These are phyloP conservation scores for Sphagnum fallax DNA, from an alignment of 228 moss, liverwort and hornwort genomes.

Conservation along the genomic window DNA sequence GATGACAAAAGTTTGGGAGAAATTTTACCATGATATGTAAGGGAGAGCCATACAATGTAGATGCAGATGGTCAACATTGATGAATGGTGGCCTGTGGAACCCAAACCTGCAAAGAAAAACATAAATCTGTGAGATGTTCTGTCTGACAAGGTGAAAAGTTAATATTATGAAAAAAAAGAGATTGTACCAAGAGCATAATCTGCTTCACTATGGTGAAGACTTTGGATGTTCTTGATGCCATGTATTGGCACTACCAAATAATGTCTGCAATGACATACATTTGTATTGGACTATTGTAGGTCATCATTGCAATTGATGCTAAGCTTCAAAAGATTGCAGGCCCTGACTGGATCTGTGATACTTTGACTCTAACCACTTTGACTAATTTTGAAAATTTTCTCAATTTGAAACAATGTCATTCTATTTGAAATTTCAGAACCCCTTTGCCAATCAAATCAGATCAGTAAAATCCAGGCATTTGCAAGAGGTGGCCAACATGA, in stretches of 20 bases:
- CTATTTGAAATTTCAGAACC: neutral
- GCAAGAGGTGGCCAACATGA: too few relatives aligned
- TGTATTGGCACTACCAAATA: slow-evolving; percentile 67
- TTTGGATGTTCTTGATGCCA: slow-evolving; percentile 66
- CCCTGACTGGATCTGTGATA: too few relatives aligned
- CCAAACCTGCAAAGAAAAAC: slow-evolving; percentile 51
- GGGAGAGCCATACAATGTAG: slow-evolving; percentile 91
- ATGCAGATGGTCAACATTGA: slow-evolving; percentile 92
- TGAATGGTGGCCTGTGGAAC: slow-evolving; percentile 90
- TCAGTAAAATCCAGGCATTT: neutral
- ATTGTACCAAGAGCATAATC: slow-evolving; percentile 54
- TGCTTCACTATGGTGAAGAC: slow-evolving; percentile 45
- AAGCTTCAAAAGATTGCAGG: too few relatives aligned
- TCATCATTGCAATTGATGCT: too few relatives aligned
- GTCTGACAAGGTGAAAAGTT: neutral
- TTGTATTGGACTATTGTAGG: neutral
- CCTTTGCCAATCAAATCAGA: too few relatives aligned
- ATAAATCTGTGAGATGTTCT: neutral
- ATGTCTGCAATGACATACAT: slow-evolving; percentile 37
- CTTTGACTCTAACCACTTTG: too few relatives aligned
- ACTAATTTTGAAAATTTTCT: neutral
- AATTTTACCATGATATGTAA: slow-evolving; percentile 65
- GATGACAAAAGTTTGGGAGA: neutral
- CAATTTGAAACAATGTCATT: neutral
- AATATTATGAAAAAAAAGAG: too few relatives aligned